Evolutionary conservation across 176 grass and related monocot species (phyloP).

Genomic region (Paspalum notatum): DNA sequence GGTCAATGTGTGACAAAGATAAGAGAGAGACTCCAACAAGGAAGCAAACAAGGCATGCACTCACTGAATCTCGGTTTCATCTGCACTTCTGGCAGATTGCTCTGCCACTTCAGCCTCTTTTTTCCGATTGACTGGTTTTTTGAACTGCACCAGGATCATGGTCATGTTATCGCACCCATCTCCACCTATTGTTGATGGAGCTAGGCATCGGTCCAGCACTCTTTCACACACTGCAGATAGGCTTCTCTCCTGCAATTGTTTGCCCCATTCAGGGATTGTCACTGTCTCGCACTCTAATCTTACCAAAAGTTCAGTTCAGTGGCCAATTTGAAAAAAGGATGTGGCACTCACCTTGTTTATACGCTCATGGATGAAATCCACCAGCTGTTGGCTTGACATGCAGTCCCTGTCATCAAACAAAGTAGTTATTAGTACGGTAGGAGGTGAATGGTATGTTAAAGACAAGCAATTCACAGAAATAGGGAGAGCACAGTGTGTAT

Average conservation of each 20-base stretch:
- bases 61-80: constrained; percentile 38
- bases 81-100: constrained; percentile 27
- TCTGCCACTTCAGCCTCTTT: constrained; percentile 23
- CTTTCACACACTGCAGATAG: constrained; percentile 82
- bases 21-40: not conserved
- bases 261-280: not conserved
- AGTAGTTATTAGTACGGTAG: not conserved
- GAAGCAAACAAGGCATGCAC: not conserved
- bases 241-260: constrained; percentile 65
- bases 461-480: not conserved
- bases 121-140: constrained; percentile 46
- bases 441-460: constrained; percentile 6
- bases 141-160: constrained; percentile 96
- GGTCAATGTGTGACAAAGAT: not conserved
- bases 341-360: constrained; percentile 61
- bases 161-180: constrained; percentile 98
- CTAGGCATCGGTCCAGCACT: constrained; percentile 88
- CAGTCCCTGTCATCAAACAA: constrained; percentile 76
- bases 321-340: constrained; percentile 7
- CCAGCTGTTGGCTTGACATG: constrained; percentile 93
- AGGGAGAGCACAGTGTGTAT: not conserved
- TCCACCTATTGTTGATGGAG: constrained; percentile 67
- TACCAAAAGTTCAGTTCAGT: not conserved
- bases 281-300: not conserved
- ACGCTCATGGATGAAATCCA: constrained; percentile 90